These are phyloP conservation scores for Reticulascus tulasneorum DNA, from an alignment of 2,329 filamentous ascomycete species.

Conservation along the genomic window DNA sequence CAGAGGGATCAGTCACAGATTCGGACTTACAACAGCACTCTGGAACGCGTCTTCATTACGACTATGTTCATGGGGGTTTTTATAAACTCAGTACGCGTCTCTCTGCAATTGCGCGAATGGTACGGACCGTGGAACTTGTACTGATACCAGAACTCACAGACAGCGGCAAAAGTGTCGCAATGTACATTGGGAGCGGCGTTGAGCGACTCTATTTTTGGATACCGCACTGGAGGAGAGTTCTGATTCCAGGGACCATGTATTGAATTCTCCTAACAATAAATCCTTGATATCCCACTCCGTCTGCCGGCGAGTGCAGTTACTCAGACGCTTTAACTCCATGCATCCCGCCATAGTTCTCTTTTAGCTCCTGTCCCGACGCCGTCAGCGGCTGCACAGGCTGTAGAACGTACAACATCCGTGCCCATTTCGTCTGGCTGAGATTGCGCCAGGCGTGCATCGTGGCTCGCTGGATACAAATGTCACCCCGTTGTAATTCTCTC, in stretches of 20 bases:
- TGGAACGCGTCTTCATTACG: conserved; percentile 17
- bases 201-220: conserved; percentile 44
- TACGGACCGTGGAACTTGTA: neutral
- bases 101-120: neutral
- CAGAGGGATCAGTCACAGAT: conserved; percentile 15
- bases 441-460: conserved; percentile 55
- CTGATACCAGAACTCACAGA: conserved; percentile 20
- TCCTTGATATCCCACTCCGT: too few species aligned
- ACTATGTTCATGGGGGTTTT: conserved; percentile 21
- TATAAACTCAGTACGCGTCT: conserved; percentile 12
- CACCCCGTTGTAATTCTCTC: conserved; percentile 42
- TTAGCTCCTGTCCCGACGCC: conserved; percentile 7
- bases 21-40: conserved; percentile 12
- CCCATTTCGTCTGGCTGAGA: conserved; percentile 36
- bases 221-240: conserved; percentile 52
- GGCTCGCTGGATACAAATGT: conserved; percentile 52
- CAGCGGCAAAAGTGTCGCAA: conserved; percentile 43
- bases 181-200: conserved; percentile 43
- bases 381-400: conserved; percentile 18
- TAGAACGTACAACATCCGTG: conserved; percentile 37
- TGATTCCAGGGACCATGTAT: conserved; percentile 14
- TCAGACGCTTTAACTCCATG: conserved; percentile 12
- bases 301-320: too few species aligned
- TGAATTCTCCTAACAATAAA: too few species aligned
- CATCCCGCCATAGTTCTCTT: conserved; percentile 18